A percentile compares a stretch with the other conserved stretches of the same genome.
Conservation (phyloP, 2,329 filamentous ascomycete species). For the Phyllosticta citriasiana region DNA sequence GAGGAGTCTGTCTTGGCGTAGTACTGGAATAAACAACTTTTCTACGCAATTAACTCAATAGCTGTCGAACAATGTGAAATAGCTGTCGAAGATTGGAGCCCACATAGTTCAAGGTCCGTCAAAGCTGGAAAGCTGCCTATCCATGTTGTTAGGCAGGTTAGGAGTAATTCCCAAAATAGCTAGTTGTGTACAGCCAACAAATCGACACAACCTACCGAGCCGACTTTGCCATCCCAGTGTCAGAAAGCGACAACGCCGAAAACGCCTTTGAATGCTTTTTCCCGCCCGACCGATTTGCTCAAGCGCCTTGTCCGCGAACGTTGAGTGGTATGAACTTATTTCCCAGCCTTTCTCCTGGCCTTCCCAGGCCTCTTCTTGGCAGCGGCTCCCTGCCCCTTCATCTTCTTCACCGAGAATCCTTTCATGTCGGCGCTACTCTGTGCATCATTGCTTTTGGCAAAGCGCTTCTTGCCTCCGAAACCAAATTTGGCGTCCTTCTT, state of each 20-base stretch:
- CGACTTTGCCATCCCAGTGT: not conserved
- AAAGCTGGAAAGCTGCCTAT: not conserved
- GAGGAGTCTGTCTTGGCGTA: not conserved
- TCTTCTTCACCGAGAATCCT: conserved; percentile 71
- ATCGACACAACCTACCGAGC: not conserved
- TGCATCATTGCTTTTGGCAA: conserved; percentile 84
- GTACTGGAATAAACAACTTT: not conserved
- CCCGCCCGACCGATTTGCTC: not conserved
- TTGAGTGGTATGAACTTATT: not conserved
- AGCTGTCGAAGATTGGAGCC: no score
- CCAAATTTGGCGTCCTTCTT: conserved; percentile 95
- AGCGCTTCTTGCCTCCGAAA: conserved; percentile 90
- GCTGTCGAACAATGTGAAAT: no score
- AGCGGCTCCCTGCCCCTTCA: conserved; percentile 51
- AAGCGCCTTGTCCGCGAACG: not conserved
- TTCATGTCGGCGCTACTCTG: conserved; percentile 69
- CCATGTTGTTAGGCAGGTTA: not conserved
- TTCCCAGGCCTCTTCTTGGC: conserved; percentile 29
- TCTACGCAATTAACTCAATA: not conserved
- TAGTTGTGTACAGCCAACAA: not conserved
- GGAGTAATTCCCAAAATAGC: not conserved
- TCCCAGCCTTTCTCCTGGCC: conserved; percentile 22
- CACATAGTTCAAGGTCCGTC: no score
- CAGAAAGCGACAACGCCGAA: not conserved
- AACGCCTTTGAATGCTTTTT: conserved; percentile 7